A percentile compares a stretch with the other conserved stretches of the same genome.
Conservation (phyloP, 768 basidiomycete species). For the Phaffia tasmanica region DNA sequence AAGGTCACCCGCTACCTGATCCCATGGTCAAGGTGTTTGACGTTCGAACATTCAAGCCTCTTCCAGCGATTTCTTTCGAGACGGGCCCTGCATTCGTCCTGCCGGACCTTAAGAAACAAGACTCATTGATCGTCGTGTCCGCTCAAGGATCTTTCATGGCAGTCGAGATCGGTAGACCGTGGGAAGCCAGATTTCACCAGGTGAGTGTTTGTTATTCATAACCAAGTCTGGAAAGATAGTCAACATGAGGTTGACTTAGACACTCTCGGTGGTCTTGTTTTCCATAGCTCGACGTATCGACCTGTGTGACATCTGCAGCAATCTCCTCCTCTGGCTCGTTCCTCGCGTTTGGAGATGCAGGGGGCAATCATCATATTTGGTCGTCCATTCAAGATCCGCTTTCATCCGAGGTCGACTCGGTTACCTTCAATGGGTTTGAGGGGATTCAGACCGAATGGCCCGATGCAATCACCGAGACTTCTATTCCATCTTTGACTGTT, state of each 20-base stretch:
- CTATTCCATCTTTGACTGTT: too few species aligned
- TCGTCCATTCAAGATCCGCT: slow-evolving; percentile 50
- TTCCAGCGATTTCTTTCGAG: slow-evolving; percentile 78
- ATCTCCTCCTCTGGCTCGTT: slow-evolving; percentile 81
- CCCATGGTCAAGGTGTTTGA: slow-evolving; percentile 90
- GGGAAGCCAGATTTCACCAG: slow-evolving; percentile 60
- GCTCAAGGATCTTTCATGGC: slow-evolving; percentile 72
- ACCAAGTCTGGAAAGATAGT: background rate
- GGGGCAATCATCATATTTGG: slow-evolving; percentile 70
- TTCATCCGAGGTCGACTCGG: slow-evolving; percentile 37
- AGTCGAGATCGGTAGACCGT: slow-evolving; percentile 64
- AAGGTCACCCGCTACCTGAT: slow-evolving; percentile 75
- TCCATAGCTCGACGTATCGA: slow-evolving; percentile 36
- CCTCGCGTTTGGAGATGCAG: slow-evolving; percentile 80
- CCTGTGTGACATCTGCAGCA: slow-evolving; percentile 67
- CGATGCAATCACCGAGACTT: slow-evolving; percentile 44
- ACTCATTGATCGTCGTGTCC: slow-evolving; percentile 60
- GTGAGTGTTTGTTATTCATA: slow-evolving; percentile 38
- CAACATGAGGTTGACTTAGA: background rate
- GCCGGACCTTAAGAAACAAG: slow-evolving; percentile 60
- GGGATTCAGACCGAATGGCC: slow-evolving; percentile 79
- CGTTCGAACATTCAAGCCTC: slow-evolving; percentile 63
- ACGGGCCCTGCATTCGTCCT: slow-evolving; percentile 77
- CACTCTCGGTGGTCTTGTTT: background rate
- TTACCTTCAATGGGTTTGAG: slow-evolving; percentile 79